phyloP scores from a whole-genome alignment of 2,329 filamentous ascomycete species.

The Sphaerostilbella broomeana region DNA sequence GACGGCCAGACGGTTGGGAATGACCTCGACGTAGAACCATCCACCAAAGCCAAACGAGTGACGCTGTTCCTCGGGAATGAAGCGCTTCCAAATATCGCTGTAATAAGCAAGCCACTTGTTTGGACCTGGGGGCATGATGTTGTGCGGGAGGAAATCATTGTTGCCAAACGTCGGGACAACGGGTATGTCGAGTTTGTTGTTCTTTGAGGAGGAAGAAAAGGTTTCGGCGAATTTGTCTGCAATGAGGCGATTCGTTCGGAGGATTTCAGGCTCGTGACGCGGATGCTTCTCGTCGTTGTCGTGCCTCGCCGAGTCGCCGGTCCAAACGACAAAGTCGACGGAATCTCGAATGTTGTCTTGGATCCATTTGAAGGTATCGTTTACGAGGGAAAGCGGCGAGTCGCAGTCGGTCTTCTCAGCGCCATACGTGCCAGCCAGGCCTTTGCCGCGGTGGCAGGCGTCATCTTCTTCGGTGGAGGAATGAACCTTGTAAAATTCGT shows the following conservation, averaged over 20 bases:
- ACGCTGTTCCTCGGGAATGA: constrained; percentile 87
- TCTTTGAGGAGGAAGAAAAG: constrained; percentile 58
- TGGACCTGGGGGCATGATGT: constrained; percentile 79
- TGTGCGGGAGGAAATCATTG: constrained; percentile 96
- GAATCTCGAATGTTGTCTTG: constrained; percentile 66
- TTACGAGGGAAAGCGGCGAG: constrained; percentile 69
- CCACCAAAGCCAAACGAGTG: constrained; percentile 89
- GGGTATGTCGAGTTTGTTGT: constrained; percentile 60
- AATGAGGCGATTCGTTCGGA: constrained; percentile 67
- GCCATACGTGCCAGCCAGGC: constrained; percentile 73
- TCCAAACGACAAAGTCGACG: constrained; percentile 90
- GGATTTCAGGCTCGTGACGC: constrained; percentile 67
- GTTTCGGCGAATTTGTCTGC: constrained; percentile 69
- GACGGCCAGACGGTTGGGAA: constrained; percentile 77
- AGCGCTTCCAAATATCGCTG: constrained; percentile 69
- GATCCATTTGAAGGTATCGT: constrained; percentile 90
- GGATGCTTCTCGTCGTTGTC: constrained; percentile 80
- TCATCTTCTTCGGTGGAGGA: constrained; percentile 60
- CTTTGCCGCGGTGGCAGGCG: constrained; percentile 74
- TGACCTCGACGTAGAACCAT: constrained; percentile 91
- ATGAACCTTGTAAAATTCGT: constrained; percentile 76
- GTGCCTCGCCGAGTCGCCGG: constrained; percentile 82
- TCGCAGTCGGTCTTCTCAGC: constrained; percentile 87
- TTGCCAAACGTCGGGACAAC: constrained; percentile 90
- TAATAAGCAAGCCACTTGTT: constrained; percentile 81